Conservation (phyloP, 2,329 filamentous ascomycete species). For the Lecanosticta acicola region DNA sequence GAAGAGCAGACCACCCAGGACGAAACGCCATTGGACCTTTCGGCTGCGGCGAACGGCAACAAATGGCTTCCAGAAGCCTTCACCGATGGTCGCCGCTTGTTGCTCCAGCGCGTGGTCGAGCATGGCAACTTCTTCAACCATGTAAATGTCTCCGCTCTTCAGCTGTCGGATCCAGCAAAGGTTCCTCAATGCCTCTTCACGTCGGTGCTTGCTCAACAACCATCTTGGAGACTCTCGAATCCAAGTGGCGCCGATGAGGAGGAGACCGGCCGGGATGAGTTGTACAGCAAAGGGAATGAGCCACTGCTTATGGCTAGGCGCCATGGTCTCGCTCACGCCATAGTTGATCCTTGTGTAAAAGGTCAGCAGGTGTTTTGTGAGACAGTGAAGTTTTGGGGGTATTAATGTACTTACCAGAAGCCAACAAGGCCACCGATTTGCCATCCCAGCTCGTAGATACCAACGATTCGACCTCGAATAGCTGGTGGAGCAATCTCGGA, state of each 20-base stretch:
- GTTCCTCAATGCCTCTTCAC: slow-evolving; percentile 39
- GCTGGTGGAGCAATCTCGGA: slow-evolving; percentile 54
- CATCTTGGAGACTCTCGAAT: slow-evolving; percentile 43
- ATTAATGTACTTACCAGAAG: slow-evolving; percentile 49
- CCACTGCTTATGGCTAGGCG: slow-evolving; percentile 41
- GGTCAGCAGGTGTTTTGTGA: slow-evolving; percentile 25
- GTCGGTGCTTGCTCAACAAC: slow-evolving; percentile 39
- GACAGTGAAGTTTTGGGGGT: slow-evolving; percentile 7
- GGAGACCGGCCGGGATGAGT: slow-evolving; percentile 59
- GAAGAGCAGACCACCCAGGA: slow-evolving; percentile 69
- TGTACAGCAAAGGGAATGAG: slow-evolving; percentile 55
- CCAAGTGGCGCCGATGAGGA: slow-evolving; percentile 43
- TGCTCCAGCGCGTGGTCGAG: slow-evolving; percentile 66
- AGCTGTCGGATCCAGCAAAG: slow-evolving; percentile 61
- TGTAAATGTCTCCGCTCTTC: slow-evolving; percentile 55
- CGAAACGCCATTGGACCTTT: slow-evolving; percentile 63
- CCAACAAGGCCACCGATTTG: slow-evolving; percentile 48
- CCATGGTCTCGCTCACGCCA: slow-evolving; percentile 40
- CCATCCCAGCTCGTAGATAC: slow-evolving; percentile 53
- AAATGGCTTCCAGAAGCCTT: slow-evolving; percentile 72
- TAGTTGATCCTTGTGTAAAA: too few relatives aligned
- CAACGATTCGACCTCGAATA: slow-evolving; percentile 54
- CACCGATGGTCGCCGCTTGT: slow-evolving; percentile 57
- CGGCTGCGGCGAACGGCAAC: slow-evolving; percentile 48
- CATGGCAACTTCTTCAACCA: slow-evolving; percentile 65